Evolutionary conservation across 192 early-diverging fungal genomes (phyloP), one percentile per base, ranked within the genome.

Genomic region (Rhizophagus clarus): DNA sequence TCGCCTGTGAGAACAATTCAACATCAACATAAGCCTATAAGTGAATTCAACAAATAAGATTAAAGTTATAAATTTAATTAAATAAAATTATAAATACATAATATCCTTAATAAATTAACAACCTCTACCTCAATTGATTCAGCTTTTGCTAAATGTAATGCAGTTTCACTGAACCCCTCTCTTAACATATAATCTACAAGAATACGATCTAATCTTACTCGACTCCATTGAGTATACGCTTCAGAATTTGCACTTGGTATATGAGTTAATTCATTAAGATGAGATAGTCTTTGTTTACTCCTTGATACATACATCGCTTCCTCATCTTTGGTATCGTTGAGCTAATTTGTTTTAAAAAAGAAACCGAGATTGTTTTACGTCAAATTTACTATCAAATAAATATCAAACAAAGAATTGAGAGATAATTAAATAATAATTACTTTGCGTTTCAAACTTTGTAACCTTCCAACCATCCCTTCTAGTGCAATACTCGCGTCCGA

Each of bases 121-220:
- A 12, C 26, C 74, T 67, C 82, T 70, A 94, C 94, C 85, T 93
- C 89, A 64, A 95, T 93, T 20, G 82, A 82, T 42, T 84, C 85
- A 12, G 87, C 89, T 26, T 83, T 85, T 11, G 92, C 89, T 61
- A 99, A 83, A 74, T 82, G 83, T 45, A 88, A 82, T 2, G 98
- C 97, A 12, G 97, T 92, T 2, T 92, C 84, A 31, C 88, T 88
- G 67, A 91, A 94, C 9, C 97, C 97, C 32, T 92, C 92, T 75
- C 98, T 88, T 31, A 98, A 87, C 93, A 99, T 91, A 83, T 97
- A 99, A 83, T 99, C 98, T 2, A 96, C 94, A 76, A 99, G 84
- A 32, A 99, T 88, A 20, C 97, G 90, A 83, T 97, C 92, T 29
- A 99, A 84, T 12, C 97, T 90, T 7, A 90, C 90, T 61, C 94